Evolutionary conservation across 768 basidiomycete species (phyloP), one percentile per base, ranked within the genome.

Genomic region (Rhodotorula graminis): DNA sequence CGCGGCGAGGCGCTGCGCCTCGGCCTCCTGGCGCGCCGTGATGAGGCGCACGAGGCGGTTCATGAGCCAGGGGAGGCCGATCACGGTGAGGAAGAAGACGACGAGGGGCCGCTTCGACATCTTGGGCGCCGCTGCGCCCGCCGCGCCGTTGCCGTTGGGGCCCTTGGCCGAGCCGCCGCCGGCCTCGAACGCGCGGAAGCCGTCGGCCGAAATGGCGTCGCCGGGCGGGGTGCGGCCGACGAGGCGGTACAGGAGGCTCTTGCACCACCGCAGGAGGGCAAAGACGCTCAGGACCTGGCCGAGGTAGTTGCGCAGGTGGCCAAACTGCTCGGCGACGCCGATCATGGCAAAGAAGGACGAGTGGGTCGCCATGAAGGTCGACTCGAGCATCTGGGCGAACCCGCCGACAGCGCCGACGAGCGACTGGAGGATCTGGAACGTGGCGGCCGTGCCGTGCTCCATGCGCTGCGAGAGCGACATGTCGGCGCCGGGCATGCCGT

Each of bases 361-460:
- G 64, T 79, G 78, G 18, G 79, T 77, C 5, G 95, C 95, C 89
- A 97, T 91, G 82, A 95, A 97, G 11, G 95, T 98, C 47, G 88
- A 89, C 81, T 98, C 95, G 79, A 99, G 88, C 88, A 99, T 94
- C 80, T 98, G 95, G 0, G 95, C 89, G 73, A 99, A 88, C 33
- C 94, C 94, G 0, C 88, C 85, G 82, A 98, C 95, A 9, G 94
- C 96, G 78, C 92, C 91, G 58, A 99, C 95, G 80, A 99, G 89
- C 19, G 90, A 91, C 77, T 97, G 93, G 42, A 99, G 84, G 68
- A 99, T 88, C 42, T 90, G 85, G 79, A 99, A 99, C 6, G 95
- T 97, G 68, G 91, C 89, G 65, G 91, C 89, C 3, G 95, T 99
- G 18, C 91, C 90, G 12, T 87, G 80, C 82, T 96, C 93, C 71